Base-by-base conservation (phyloP, 139 green algal species). In the Trebouxia sp. region DNA sequence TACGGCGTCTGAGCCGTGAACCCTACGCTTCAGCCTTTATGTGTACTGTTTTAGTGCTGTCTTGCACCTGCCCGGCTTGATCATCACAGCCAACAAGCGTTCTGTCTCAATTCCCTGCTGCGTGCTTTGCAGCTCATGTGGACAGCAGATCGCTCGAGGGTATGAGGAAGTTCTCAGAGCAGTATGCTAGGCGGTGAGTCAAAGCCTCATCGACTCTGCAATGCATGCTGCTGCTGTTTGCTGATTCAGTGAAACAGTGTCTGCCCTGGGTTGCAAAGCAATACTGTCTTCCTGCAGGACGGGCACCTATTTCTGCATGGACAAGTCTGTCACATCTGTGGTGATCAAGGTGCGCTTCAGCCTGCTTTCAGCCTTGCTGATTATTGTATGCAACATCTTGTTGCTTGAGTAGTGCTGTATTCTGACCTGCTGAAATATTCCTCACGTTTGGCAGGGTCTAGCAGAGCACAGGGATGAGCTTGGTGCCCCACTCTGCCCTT, bases 91-190 rank as follows among this genome's bases (percentile, higher is more conserved):
- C n/a, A n/a, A n/a, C n/a, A n/a, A n/a, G n/a, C n/a, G n/a, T n/a
- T n/a, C n/a, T n/a, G n/a, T n/a, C n/a, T n/a, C n/a, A n/a, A n/a
- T n/a, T n/a, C n/a, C n/a, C n/a, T n/a, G n/a, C n/a, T n/a, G n/a
- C n/a, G n/a, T n/a, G n/a, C n/a, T n/a, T 41, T 38, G 41, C 28
- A 67, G 58, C 74, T 62, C 55, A 85, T 22, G 50, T 74, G 20
- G 78, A 82, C 22, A 62, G 47, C 7, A 93, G 92, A 51, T 89
- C 82, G 67, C 83, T 98, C 48, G 96, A 99, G 83, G 84, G 96
- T 1, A 99, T 99, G 97, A 83, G 97, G 24, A 98, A 98, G 81
- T 99, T 99, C 65, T 97, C 92, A 0, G 97, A 99, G 86, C 94
- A 98, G 87, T 99, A 99, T 87, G 97, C 97, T 8, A 94, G 96